Evolutionary conservation across 2,329 filamentous ascomycete genomes (phyloP), one percentile per base, ranked within the genome.

Genomic region (Penicillium rolfsii): DNA sequence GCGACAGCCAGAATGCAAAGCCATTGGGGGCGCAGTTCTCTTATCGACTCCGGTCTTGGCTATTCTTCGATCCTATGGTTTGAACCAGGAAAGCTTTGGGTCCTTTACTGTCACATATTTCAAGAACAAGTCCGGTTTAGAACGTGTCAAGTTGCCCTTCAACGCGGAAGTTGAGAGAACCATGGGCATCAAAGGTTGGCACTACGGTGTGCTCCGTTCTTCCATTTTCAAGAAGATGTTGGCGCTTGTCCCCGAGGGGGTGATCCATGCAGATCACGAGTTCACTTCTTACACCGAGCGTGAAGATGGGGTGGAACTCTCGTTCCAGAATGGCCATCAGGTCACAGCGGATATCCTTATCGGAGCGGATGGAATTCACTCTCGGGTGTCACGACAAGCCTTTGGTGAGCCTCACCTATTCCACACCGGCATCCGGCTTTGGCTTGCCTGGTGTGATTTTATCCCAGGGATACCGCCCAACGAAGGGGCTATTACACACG

Each of bases 371-470:
- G 64, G 64, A 12, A 68, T 68, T 36, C 62, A 61, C 14, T 68
- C 66, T 2, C 16, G 8, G 11, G 62, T 68, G 3, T 68, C 64
- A 1, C 52, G 35, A 36, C 64, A 68, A 40, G 63, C 63, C 26
- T 67, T 68, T 49, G 64, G 66, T 4, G 66, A 68, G 3, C 64
- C 59, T 11, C 3, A 57, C 0, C 56, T 68, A 2, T 68, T 68
- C 49, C 64, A 67, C 33, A 60, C 64, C 1, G 64, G 62, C 19
- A 61, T 67, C 9, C 62, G 64, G 16, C 56, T 67, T 26, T 67
- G 64, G 64, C 60, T 67, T 6, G 64, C 65, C 4, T 67, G 65
- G 65, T 67, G 65, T 22, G 64, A 67, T 41, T 43, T 65, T 11
- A 66, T 63, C 33, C 62, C 65, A 4, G 64, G 41, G 0, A 60